Base-by-base conservation (phyloP, 768 basidiomycete genomes). In the Kockovaella imperatae region DNA sequence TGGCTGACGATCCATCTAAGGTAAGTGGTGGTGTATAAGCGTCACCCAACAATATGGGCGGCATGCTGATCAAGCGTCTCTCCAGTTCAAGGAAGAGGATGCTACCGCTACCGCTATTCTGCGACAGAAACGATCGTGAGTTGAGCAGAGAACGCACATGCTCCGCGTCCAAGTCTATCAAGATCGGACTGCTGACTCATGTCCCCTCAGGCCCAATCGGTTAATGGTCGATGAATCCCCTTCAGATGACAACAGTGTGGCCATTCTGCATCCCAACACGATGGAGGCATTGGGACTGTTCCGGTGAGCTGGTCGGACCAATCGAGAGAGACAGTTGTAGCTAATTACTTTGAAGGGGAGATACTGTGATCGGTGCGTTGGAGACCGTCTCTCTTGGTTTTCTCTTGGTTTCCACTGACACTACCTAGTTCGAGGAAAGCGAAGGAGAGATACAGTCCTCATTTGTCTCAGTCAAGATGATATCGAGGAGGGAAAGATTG, bases 181-280 rank as follows among this genome's bases (percentile, higher is more conserved):
- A 6, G n/a, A 31, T 4, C 17, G 25, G 42, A 39, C 25, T 23
- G 34, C 59, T 54, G 25, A 38, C 15, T 38, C 43, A n/a, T n/a
- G n/a, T n/a, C 56, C 52, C 46, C 60, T 3, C 63, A 97, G 91
- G 20, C 93, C 95, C 26, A 95, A 96, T 77, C 88, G 93, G 69
- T 80, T 99, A 55, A 86, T 97, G 66, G 91, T 96, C 57, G 93
- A 97, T 66, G 95, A 99, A 69, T 82, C 89, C 29, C 78, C 83
- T 14, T 77, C 84, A 29, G 95, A 99, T 73, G 95, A 99, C 70
- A 99, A 97, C 78, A 93, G 88, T 84, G 93, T 96, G 59, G 93
- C 90, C 48, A 93, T 88, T 23, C 77, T 96, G 31, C 88, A 93
- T 76, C 91, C 95, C 40, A 83, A 83, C 32, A 99, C 93, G 30